These are phyloP conservation scores for Pseudogymnoascus sp. DNA, from an alignment of 2,329 filamentous ascomycete genomes.

Conservation along the genomic window DNA sequence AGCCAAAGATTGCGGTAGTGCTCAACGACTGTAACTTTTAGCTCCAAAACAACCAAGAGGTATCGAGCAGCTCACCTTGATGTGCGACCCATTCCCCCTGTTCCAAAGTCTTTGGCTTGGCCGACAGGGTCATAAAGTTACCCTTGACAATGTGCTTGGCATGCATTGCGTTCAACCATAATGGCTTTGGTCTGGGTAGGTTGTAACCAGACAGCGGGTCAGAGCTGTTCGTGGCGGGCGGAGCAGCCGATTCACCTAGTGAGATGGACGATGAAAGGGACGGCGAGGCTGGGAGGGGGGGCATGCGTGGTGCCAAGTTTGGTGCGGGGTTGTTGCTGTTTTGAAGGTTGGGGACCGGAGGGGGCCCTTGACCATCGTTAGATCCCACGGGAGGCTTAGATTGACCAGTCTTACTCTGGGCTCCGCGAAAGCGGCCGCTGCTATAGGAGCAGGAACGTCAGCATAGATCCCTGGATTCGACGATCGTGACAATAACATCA, in stretches of 20 bases:
- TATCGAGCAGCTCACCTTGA: conserved; percentile 57
- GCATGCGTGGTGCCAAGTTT: conserved; percentile 50
- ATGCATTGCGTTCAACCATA: conserved; percentile 69
- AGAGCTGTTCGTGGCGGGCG: conserved; percentile 37
- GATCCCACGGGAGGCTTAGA: conserved; percentile 45
- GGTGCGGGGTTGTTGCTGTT: conserved; percentile 46
- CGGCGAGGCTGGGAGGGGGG: conserved; percentile 56
- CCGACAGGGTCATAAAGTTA: conserved; percentile 93
- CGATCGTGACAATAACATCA: background rate
- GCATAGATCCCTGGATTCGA: conserved; percentile 11
- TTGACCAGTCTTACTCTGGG: conserved; percentile 43
- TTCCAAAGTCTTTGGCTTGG: conserved; percentile 87
- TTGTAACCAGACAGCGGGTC: conserved; percentile 54
- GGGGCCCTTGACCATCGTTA: conserved; percentile 41
- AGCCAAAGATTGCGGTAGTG: conserved; percentile 85
- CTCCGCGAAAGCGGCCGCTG: conserved; percentile 53
- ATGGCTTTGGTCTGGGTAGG: conserved; percentile 58
- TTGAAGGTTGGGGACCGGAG: conserved; percentile 39
- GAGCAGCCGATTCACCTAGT: conserved; percentile 48
- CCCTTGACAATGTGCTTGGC: conserved; percentile 89
- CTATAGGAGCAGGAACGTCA: conserved; percentile 31
- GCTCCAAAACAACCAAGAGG: background rate
- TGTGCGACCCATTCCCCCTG: conserved; percentile 94
- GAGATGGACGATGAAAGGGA: conserved; percentile 61
- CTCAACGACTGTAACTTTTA: conserved; percentile 63